A percentile compares a stretch with the other conserved stretches of the same genome.
These are phyloP conservation scores for Zostera marina DNA, from an alignment of 116 monocot species.

Conservation along the genomic window DNA sequence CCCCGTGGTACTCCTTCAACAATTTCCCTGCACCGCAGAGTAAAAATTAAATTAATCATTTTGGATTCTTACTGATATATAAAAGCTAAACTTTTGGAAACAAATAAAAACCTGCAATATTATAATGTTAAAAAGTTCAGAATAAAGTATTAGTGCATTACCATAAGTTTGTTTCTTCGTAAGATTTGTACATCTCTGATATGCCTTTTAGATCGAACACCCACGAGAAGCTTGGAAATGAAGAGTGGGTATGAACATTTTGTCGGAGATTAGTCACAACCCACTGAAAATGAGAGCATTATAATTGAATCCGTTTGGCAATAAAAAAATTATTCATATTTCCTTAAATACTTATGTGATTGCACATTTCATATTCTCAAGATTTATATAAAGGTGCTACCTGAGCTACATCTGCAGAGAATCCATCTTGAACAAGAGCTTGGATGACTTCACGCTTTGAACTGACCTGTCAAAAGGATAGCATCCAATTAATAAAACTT, in stretches of 20 bases:
- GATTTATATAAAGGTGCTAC: conserved; percentile 12
- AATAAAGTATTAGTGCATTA: conserved; percentile 12
- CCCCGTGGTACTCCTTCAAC: conserved; percentile 86
- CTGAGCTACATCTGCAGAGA: conserved; percentile 73
- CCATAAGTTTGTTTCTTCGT: conserved; percentile 89
- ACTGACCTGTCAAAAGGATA: conserved; percentile 30
- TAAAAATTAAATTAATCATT: neutral
- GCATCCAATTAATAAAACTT: neutral
- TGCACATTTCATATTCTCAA: neutral
- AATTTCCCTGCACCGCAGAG: conserved; percentile 35
- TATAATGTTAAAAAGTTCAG: neutral
- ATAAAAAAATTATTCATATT: too few species aligned
- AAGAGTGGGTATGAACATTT: conserved; percentile 10
- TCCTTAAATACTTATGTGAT: neutral
- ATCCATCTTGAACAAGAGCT: conserved; percentile 61
- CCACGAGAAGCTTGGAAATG: conserved; percentile 58
- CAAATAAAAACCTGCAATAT: neutral
- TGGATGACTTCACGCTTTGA: conserved; percentile 60
- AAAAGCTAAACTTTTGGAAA: neutral
- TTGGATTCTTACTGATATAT: neutral
- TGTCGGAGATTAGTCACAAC: conserved; percentile 74
- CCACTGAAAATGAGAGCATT: conserved; percentile 31
- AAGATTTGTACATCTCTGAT: conserved; percentile 80
- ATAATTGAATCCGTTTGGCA: too few species aligned
- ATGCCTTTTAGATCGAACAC: conserved; percentile 78